phyloP scores from a whole-genome alignment of 2,329 filamentous ascomycete genomes.

The Aspergillus ibericus region DNA sequence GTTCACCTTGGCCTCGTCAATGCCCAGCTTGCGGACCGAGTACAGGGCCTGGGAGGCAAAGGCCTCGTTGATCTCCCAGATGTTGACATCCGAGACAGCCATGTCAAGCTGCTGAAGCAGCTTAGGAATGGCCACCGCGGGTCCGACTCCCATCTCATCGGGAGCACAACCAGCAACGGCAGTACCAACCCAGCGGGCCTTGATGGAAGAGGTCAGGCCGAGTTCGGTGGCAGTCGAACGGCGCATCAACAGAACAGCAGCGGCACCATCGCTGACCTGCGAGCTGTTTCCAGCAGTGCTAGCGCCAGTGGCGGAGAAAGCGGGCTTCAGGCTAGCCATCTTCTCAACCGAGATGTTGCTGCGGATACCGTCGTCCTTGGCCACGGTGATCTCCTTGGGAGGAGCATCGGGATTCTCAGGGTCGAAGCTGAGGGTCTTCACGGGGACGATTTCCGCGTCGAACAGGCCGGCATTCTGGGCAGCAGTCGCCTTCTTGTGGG shows the following conservation, averaged over 20 bases:
- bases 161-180: conserved; percentile 75
- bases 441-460: conserved; percentile 75
- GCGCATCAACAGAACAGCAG: conserved; percentile 79
- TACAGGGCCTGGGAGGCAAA: conserved; percentile 66
- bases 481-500: conserved; percentile 69
- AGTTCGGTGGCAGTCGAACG: conserved; percentile 74
- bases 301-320: conserved; percentile 71
- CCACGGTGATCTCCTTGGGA: conserved; percentile 64
- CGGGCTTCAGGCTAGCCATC: conserved; percentile 78
- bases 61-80: conserved; percentile 94
- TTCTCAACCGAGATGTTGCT: conserved; percentile 66
- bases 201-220: conserved; percentile 67
- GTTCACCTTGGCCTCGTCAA: conserved; percentile 73
- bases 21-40: conserved; percentile 63
- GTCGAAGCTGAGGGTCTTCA: conserved; percentile 68
- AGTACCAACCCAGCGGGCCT: conserved; percentile 79
- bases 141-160: conserved; percentile 93
- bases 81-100: conserved; percentile 65
- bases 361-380: conserved; percentile 80
- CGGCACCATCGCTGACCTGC: conserved; percentile 86
- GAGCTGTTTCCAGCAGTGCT: conserved; percentile 83
- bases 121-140: conserved; percentile 81
- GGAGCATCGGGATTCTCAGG: conserved; percentile 61
- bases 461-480: conserved; percentile 72
- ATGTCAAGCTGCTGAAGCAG: conserved; percentile 71